Base-by-base conservation (phyloP, 2,329 filamentous ascomycete genomes). In the Arthrinium puccinioides region DNA sequence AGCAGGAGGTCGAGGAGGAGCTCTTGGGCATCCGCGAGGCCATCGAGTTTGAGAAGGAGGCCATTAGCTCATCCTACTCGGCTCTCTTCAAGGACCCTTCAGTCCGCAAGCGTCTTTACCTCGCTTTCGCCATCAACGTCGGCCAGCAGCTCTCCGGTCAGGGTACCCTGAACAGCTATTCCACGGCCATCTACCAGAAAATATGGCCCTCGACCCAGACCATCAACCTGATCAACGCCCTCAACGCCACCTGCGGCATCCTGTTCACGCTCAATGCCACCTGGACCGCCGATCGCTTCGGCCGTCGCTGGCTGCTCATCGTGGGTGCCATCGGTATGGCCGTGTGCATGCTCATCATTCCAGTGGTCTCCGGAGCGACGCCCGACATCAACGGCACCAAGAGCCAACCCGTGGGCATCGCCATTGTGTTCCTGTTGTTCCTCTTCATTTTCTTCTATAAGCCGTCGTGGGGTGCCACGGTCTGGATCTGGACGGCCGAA, bases 81-180 rank as follows among this genome's bases (percentile, higher is more conserved):
- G 79, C 81, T 1, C 68, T 85, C 14, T 84, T 81, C 76, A 82
- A 79, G 56, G 82, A 85, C 57, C 70, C 69, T 26, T 83, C 79
- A 10, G 62, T 85, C 30, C 72, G 82, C 48, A 82, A 79, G 65
- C 74, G 82, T 37, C 69, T 86, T 45, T 61, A 68, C 30, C 69
- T 86, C 21, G 79, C 79, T 18, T 71, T 82, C 45, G 60, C 83
- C 33, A 61, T 86, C 58, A 86, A 86, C 53, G 69, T 79, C 31
- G 81, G 81, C 31, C 82, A 84, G 57, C 82, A 86, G 56, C 69
- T 86, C 27, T 82, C 80, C 5, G 82, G 82, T 15, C 82, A 86
- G 58, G 82, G 82, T 44, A 81, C 79, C 2, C 68, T 86, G 46
- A 86, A 85, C 68, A 72, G 74, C 4, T 86, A 86, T 67, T 81